Evolutionary conservation across 2,329 filamentous ascomycete genomes (phyloP), one percentile per base, ranked within the genome.

Genomic region (Penicillium aurantiogriseum): DNA sequence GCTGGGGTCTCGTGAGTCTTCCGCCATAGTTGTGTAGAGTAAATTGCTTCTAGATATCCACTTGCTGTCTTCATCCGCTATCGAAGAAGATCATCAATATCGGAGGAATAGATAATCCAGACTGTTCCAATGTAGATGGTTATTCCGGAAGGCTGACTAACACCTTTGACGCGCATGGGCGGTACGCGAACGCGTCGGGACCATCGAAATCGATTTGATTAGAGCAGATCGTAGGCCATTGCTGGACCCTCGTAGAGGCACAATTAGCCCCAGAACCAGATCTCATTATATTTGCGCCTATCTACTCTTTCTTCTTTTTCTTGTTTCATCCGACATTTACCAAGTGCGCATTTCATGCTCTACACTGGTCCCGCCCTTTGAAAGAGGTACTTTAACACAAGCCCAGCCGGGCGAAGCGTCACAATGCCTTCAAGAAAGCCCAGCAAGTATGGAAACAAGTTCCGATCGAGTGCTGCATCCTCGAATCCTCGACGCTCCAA

Each of bases 381-480:
- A 60, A 56, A 53, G 49, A 61, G 58, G 59, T 63, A 66, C 59
- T 59, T 57, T 54, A 35, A 35, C 33, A 67, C 58, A 54, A 65
- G 67, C 61, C 63, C 59, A 57, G 47, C 62, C 40, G 65, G 69
- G 67, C 63, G 59, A 57, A 63, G 60, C 59, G 60, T 61, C 69
- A 67, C 64, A 66, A 81, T 81, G 79, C 77, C 79, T 71, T 70
- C 76, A 59, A 73, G 78, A 67, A 78, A 79, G 68, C 78, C 79
- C 58, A 90, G 88, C 73, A 76, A 80, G 74, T 89, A 91, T 82
- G 89, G 89, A 69, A 79, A 78, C 60, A 82, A 83, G 62, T 79
- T 77, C 62, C 74, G 79, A 59, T 77, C 77, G 9, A 65, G 67
- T 38, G 71, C 74, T 45, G 68, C 78, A 42, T 75, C 75, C 6